phyloP scores from a whole-genome alignment of 2,329 filamentous ascomycete species.

The Claviceps spartinae region DNA sequence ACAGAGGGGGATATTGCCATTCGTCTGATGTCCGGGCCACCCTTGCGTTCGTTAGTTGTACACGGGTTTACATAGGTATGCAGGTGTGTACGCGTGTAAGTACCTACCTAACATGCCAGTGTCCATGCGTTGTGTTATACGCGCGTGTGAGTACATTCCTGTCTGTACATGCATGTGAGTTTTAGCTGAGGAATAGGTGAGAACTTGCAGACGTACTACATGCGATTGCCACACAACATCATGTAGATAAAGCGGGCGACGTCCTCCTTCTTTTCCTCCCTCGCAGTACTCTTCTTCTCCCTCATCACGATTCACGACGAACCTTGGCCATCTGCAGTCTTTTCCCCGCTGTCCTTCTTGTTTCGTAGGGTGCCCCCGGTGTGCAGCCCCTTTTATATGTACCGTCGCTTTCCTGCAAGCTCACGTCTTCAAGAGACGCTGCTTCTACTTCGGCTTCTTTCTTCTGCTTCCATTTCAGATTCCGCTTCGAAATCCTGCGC shows the following conservation, averaged over 20 bases:
- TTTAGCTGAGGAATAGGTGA: too few species aligned
- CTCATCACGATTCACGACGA: background rate
- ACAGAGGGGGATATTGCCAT: background rate
- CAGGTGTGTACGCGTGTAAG: too few species aligned
- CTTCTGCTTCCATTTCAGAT: too few species aligned
- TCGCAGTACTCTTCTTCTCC: background rate
- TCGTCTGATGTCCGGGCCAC: background rate
- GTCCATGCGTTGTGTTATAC: too few species aligned
- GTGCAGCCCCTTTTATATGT: background rate
- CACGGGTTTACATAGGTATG: too few species aligned
- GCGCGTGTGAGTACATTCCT: background rate
- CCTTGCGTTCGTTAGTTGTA: too few species aligned
- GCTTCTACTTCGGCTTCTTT: too few species aligned
- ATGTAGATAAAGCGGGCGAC: background rate
- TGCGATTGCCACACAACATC: background rate
- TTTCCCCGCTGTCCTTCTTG: background rate
- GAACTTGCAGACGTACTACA: too few species aligned
- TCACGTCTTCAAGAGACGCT: too few species aligned
- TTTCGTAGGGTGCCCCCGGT: background rate
- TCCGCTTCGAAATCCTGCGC: too few species aligned
- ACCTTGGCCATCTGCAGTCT: background rate
- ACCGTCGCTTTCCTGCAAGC: background rate
- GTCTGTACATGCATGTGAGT: background rate
- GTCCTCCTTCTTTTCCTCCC: background rate
- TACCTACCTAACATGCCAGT: too few species aligned